Percentiles rank a stretch among this genome's conserved stretches.
Evolutionary conservation across 2,329 filamentous ascomycete species (phyloP).

Genomic region (Leptographium flavum): DNA sequence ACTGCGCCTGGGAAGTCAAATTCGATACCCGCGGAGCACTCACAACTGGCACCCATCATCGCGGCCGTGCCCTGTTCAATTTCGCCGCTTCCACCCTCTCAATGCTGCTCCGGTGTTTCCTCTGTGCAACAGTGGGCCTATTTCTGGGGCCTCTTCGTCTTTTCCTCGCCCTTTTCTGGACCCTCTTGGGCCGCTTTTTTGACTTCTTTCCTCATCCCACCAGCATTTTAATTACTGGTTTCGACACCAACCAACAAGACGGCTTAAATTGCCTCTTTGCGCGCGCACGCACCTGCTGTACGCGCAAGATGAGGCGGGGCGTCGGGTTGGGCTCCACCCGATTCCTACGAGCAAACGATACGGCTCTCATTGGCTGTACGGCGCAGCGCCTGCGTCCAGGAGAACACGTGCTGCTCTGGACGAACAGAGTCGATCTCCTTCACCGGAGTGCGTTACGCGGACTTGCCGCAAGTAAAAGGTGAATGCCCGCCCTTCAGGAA

Average conservation of each 20-base stretch:
- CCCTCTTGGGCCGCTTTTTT: background rate
- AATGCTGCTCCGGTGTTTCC: background rate
- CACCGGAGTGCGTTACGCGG: no score
- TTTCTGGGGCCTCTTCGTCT: no score
- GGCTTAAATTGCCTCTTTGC: background rate
- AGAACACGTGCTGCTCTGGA: background rate
- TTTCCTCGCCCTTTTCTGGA: no score
- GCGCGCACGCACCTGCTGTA: background rate
- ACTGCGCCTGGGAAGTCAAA: no score
- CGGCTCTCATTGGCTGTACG: background rate
- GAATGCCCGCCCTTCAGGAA: no score
- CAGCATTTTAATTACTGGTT: conserved; percentile 1
- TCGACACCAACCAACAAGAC: background rate
- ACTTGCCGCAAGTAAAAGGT: no score
- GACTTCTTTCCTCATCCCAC: background rate
- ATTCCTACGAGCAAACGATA: background rate
- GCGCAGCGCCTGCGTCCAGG: background rate
- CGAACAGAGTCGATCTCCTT: background rate
- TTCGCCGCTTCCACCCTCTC: background rate
- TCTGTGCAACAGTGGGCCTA: no score
- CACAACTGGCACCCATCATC: no score
- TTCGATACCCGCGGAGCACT: no score
- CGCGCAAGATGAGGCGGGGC: background rate
- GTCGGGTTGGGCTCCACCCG: no score
- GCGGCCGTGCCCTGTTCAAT: no score